Conservation (phyloP, 345 rosid genomes). For the Bretschneidera sinensis region DNA sequence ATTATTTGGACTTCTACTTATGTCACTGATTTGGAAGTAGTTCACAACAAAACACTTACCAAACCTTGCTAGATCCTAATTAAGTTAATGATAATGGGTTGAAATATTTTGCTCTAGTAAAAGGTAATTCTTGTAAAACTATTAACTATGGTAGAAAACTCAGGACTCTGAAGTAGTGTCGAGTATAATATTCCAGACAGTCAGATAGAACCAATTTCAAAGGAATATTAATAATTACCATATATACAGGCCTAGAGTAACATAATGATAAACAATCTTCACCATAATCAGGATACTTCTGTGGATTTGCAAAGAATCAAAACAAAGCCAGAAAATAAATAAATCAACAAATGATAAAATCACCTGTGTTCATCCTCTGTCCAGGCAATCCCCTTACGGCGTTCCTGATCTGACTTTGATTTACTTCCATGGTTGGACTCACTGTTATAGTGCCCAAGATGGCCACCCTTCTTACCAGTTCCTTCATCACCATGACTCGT, state of each 20-base stretch:
- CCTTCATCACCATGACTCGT: conserved; percentile 65
- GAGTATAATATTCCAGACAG: background rate
- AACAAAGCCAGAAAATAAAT: conserved; percentile 14
- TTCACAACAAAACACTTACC: background rate
- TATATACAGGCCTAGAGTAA: background rate
- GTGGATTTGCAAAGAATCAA: conserved; percentile 1
- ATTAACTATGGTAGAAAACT: too few species aligned
- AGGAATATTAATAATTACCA: background rate
- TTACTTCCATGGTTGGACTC: conserved; percentile 75
- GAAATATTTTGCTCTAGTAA: background rate
- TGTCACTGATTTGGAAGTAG: background rate
- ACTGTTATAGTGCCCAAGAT: conserved; percentile 39
- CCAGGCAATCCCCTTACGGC: conserved; percentile 97
- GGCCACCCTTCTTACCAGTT: conserved; percentile 60
- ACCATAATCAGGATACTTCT: background rate
- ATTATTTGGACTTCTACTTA: background rate
- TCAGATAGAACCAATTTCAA: background rate
- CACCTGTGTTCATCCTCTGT: conserved; percentile 96
- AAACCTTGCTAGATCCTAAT: background rate
- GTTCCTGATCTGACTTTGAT: conserved; percentile 92
- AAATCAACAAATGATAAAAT: conserved; percentile 19
- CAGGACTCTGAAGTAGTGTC: background rate
- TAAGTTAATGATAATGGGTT: too few species aligned
- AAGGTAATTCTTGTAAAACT: too few species aligned
- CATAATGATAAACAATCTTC: background rate